Evolutionary conservation across 768 basidiomycete species (phyloP).

Genomic region (Artomyces pyxidatus): DNA sequence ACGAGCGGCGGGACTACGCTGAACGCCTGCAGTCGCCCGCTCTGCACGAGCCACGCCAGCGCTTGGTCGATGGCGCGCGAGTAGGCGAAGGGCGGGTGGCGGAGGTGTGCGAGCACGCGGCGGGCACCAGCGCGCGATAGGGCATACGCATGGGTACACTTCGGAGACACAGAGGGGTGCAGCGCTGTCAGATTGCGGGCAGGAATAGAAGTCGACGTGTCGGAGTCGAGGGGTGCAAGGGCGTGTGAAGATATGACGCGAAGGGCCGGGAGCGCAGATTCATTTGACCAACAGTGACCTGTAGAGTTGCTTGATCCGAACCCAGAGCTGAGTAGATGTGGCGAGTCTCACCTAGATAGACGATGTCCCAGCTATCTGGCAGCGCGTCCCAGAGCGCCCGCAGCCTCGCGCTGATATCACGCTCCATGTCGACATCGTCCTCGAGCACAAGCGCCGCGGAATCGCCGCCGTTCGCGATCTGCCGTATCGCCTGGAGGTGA

Average conservation of each 20-base stretch:
- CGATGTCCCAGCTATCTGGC: conserved; percentile 62
- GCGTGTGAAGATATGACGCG: conserved; percentile 8
- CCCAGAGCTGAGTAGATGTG: background rate
- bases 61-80: conserved; percentile 75
- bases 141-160: conserved; percentile 70
- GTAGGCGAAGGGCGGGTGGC: conserved; percentile 61
- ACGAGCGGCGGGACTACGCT: conserved; percentile 63
- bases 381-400: conserved; percentile 39
- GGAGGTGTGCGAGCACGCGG: conserved; percentile 50
- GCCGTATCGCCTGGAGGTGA: conserved; percentile 45
- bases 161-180: conserved; percentile 52
- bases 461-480: conserved; percentile 25
- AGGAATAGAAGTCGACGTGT: background rate
- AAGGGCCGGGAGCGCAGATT: conserved; percentile 38
- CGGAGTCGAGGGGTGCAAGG: conserved; percentile 1
- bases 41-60: conserved; percentile 55
- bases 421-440: conserved; percentile 77
- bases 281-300: conserved; percentile 81
- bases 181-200: conserved; percentile 23
- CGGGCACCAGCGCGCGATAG: conserved; percentile 53
- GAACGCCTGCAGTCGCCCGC: conserved; percentile 46
- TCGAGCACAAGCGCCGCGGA: conserved; percentile 54
- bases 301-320: background rate
- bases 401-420: conserved; percentile 39
- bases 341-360: conserved; percentile 51